Base-by-base conservation (phyloP, 202 grass and related monocot genomes). In the Schoenoplectus tabernaemontani region DNA sequence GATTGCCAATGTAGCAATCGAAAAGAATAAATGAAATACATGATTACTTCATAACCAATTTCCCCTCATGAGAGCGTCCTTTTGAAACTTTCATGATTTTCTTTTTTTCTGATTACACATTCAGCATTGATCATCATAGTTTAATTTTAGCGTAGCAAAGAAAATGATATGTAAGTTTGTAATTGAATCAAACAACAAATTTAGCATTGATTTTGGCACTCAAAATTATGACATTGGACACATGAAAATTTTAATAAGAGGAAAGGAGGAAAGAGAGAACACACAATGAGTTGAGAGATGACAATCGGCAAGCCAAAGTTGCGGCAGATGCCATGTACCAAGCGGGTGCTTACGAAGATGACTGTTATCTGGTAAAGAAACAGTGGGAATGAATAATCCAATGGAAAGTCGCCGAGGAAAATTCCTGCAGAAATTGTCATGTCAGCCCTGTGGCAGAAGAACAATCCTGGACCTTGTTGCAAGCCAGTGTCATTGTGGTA, bases 221-320 rank as follows among this genome's bases (percentile, higher is more conserved):
- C 65, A 5, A 5, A 64, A 34, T n/a, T 9, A 34, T n/a, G 13
- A 28, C 17, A 82, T 37, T 34, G 4, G 7, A 56, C 13, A 24
- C 36, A 59, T 17, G 26, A 73, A 70, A 70, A 46, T 12, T 46
- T 41, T 16, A 22, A 59, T 66, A 0, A 78, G 28, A 68, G 57
- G 12, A 77, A 26, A 57, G 33, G 24, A 16, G 48, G 24, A n/a
- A 32, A 47, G 34, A 61, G 62, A 44, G 53, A 23, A 59, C 79
- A 34, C 78, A 95, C 92, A 53, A 91, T 51, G 87, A 96, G 91
- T 69, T 96, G 93, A 44, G 88, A 96, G 84, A 96, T 89, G 90
- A 85, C 88, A 59, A 93, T 46, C 0, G 93, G 93, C 68, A 86
- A 34, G 19, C 71, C 26, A 62, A 76, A 10, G 53, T 81, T 86